A percentile compares a stretch with the other conserved stretches of the same genome.
Evolutionary conservation across 2,329 filamentous ascomycete species (phyloP).

Genomic region (Elsinoe necatrix): DNA sequence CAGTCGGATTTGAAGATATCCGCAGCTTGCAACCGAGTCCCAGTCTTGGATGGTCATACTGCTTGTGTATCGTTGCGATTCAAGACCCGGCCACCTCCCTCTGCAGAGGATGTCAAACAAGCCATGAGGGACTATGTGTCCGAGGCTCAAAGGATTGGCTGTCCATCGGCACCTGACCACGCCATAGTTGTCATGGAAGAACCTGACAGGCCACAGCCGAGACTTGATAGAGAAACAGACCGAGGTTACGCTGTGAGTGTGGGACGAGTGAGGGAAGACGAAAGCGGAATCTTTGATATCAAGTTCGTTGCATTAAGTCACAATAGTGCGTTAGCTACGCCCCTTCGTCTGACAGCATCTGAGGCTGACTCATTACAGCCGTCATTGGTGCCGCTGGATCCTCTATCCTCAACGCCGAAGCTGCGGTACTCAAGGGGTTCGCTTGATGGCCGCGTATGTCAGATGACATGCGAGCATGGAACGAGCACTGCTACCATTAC

Average conservation of each 20-base stretch:
- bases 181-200: constrained; percentile 87
- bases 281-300: constrained; percentile 83
- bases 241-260: constrained; percentile 87
- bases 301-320: constrained; percentile 93
- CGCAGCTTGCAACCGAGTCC: constrained; percentile 84
- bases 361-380: constrained; percentile 39
- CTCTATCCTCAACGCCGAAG: constrained; percentile 89
- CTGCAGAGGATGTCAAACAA: constrained; percentile 64
- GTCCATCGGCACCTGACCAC: constrained; percentile 72
- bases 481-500: too few relatives aligned
- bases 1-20: constrained; percentile 67
- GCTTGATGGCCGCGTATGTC: neutral
- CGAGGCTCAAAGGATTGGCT: constrained; percentile 75
- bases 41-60: constrained; percentile 91
- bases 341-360: neutral
- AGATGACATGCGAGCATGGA: too few relatives aligned
- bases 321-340: constrained; percentile 46
- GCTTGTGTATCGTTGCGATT: constrained; percentile 89
- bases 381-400: constrained; percentile 95
- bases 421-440: constrained; percentile 73
- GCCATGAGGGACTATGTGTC: constrained; percentile 73
- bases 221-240: constrained; percentile 77
- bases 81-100: constrained; percentile 63
- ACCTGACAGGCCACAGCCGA: constrained; percentile 80
- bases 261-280: constrained; percentile 75